Evolutionary conservation across 148 eudicot species (phyloP).

Genomic region (Tetragonia tetragonoides): DNA sequence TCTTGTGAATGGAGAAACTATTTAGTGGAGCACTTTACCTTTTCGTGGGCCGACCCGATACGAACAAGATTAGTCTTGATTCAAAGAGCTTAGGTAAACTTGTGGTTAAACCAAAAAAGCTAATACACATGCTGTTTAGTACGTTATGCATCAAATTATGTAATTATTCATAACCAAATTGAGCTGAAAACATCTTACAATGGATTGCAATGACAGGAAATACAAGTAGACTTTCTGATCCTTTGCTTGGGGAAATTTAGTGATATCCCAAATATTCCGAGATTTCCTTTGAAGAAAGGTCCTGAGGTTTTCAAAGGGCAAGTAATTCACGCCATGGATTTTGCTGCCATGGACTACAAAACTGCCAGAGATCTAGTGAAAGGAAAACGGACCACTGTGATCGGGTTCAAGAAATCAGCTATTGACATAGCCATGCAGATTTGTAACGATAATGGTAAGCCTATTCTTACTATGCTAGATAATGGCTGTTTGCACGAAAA

Average conservation of each 20-base stretch:
- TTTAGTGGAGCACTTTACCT: no score
- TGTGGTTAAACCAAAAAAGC: no score
- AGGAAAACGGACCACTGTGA: conserved; percentile 50
- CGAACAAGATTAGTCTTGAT: no score
- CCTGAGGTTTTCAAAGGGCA: conserved; percentile 48
- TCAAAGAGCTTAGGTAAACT: no score
- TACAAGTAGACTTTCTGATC: conserved; percentile 57
- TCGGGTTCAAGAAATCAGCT: conserved; percentile 63
- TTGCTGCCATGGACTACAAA: conserved; percentile 35
- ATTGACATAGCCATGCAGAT: conserved; percentile 58
- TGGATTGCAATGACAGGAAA: background rate
- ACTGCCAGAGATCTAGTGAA: conserved; percentile 36
- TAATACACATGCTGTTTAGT: no score
- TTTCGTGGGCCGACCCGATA: no score
- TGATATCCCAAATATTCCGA: conserved; percentile 47
- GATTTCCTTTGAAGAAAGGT: conserved; percentile 45
- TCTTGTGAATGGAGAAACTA: no score
- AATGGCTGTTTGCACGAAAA: no score
- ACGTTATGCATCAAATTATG: no score
- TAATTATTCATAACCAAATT: no score
- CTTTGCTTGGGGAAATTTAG: conserved; percentile 58
- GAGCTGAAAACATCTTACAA: background rate
- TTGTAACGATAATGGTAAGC: conserved; percentile 46
- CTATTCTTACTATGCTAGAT: background rate
- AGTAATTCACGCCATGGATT: conserved; percentile 67